These are phyloP conservation scores for Chrysosporium keratinophilum DNA, from an alignment of 2,329 filamentous ascomycete genomes.

Conservation along the genomic window DNA sequence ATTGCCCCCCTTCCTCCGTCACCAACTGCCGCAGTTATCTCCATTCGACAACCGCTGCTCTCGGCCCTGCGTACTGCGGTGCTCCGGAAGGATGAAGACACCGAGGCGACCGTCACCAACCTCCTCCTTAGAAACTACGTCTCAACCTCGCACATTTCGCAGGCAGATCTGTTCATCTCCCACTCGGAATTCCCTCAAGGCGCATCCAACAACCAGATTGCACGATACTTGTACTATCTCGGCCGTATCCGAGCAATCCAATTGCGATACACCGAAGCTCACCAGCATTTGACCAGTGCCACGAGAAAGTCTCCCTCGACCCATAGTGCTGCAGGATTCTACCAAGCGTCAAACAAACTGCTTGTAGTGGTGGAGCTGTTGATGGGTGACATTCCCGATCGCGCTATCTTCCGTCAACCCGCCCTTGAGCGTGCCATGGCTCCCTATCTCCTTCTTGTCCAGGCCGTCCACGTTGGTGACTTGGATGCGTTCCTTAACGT, in stretches of 20 bases:
- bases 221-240: slow-evolving; percentile 92
- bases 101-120: slow-evolving; percentile 92
- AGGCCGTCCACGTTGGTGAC: slow-evolving; percentile 92
- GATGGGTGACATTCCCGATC: slow-evolving; percentile 97
- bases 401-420: slow-evolving; percentile 82
- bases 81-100: slow-evolving; percentile 89
- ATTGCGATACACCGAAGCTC: slow-evolving; percentile 90
- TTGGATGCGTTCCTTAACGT: slow-evolving; percentile 84
- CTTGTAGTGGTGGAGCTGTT: slow-evolving; percentile 89
- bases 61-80: slow-evolving; percentile 89
- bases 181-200: slow-evolving; percentile 92
- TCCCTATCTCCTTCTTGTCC: slow-evolving; percentile 87
- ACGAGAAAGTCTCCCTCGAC: slow-evolving; percentile 91
- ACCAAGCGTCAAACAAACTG: slow-evolving; percentile 93
- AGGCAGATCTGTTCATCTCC: slow-evolving; percentile 89
- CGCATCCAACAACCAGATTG: slow-evolving; percentile 95
- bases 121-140: slow-evolving; percentile 92
- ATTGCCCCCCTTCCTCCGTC: slow-evolving; percentile 79
- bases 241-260: slow-evolving; percentile 94
- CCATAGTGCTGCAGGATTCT: slow-evolving; percentile 81
- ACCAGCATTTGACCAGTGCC: slow-evolving; percentile 84
- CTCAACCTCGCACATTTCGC: slow-evolving; percentile 87
- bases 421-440: slow-evolving; percentile 77
- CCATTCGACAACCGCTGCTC: slow-evolving; percentile 75
- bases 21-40: slow-evolving; percentile 73